A percentile compares a stretch with the other conserved stretches of the same genome.
These are phyloP conservation scores for Trichoderma orchidacearum DNA, from an alignment of 495 filamentous ascomycete species.

Conservation along the genomic window DNA sequence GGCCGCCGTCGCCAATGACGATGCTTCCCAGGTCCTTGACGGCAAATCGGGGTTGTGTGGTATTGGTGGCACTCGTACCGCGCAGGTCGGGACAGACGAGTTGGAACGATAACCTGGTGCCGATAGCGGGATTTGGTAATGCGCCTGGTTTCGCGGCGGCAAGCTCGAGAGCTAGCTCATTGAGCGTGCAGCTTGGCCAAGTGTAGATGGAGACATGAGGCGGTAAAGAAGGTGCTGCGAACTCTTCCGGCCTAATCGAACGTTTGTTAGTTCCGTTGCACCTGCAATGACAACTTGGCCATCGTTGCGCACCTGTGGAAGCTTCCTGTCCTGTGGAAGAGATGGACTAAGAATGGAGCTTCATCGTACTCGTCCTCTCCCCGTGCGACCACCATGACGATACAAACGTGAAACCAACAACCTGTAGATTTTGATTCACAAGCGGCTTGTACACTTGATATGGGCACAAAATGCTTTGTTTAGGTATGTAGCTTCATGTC, in stretches of 20 bases:
- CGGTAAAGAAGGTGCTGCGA: constrained; percentile 41
- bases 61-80: constrained; percentile 8
- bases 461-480: too few species aligned
- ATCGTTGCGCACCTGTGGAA: constrained; percentile 52
- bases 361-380: constrained; percentile 18
- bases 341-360: constrained; percentile 77
- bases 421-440: neutral
- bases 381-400: neutral
- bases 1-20: constrained; percentile 52
- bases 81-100: constrained; percentile 76
- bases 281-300: constrained; percentile 5
- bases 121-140: constrained; percentile 61
- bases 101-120: constrained; percentile 74
- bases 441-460: too few species aligned
- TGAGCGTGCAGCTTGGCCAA: constrained; percentile 71
- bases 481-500: neutral
- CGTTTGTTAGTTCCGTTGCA: neutral
- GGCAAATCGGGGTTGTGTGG: constrained; percentile 45
- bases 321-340: constrained; percentile 66
- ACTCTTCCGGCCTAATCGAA: constrained; percentile 49
- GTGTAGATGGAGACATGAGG: constrained; percentile 74
- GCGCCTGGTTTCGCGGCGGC: constrained; percentile 21
- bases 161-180: constrained; percentile 62
- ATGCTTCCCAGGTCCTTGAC: constrained; percentile 70
- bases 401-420: neutral